phyloP scores from a whole-genome alignment of 164 flowering plant species.

The Umbilicus rupestris region DNA sequence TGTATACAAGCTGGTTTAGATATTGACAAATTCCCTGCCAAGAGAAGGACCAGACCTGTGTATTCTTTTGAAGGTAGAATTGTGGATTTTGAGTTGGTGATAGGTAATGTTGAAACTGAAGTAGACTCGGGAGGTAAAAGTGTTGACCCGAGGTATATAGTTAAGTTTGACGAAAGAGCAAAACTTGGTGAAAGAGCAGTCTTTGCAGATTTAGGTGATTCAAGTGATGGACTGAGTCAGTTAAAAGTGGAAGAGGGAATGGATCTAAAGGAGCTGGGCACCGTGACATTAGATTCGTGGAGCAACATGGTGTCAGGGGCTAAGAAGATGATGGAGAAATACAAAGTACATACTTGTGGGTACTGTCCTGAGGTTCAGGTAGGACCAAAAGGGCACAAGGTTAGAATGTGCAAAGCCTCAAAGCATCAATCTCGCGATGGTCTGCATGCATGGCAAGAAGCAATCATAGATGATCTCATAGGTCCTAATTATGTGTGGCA shows the following conservation, averaged over 20 bases:
- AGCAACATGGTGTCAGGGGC: conserved; percentile 48
- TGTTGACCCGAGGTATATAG: neutral
- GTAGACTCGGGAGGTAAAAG: neutral
- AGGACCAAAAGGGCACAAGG: conserved; percentile 82
- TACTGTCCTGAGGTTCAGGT: conserved; percentile 83
- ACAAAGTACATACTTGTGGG: conserved; percentile 60
- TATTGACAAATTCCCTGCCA: conserved; percentile 48
- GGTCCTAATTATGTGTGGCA: conserved; percentile 81
- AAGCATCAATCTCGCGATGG: conserved; percentile 77
- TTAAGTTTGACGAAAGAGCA: conserved; percentile 7
- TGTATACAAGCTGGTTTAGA: conserved; percentile 89
- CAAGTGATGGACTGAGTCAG: neutral
- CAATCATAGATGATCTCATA: conserved; percentile 60
- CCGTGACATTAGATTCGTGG: conserved; percentile 44
- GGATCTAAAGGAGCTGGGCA: conserved; percentile 25
- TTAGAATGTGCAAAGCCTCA: conserved; percentile 74
- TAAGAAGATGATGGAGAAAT: conserved; percentile 53
- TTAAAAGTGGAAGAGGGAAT: conserved; percentile 13
- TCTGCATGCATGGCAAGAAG: conserved; percentile 87
- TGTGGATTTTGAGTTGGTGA: conserved; percentile 53
- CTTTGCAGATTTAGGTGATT: neutral
- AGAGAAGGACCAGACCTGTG: conserved; percentile 72
- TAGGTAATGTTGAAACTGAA: conserved; percentile 16
- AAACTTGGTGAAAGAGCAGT: neutral
- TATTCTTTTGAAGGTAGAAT: conserved; percentile 75